Evolutionary conservation across 2,329 filamentous ascomycete species (phyloP), one percentile per base, ranked within the genome.

Genomic region (Aspergillus awamori): DNA sequence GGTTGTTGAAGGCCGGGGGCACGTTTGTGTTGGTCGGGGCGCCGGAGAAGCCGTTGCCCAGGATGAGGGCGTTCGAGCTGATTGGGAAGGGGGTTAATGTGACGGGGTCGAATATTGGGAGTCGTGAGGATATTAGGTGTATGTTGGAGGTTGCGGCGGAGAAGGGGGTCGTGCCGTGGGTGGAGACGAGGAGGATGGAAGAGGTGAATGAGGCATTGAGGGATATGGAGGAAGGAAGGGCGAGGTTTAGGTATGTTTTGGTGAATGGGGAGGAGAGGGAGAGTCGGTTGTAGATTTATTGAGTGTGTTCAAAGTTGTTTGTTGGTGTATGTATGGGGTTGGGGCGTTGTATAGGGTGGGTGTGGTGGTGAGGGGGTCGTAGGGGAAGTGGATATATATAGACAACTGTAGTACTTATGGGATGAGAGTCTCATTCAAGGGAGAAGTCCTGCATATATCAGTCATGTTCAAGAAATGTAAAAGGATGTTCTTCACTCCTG

Each of bases 11-110:
- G 61, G 76, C 81, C 15, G 82, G 85, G 53, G 88, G 89, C 5
- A 80, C 80, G 13, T 87, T 90, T 67, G 82, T 90, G 59, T 86
- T 90, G 74, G 82, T 92, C 53, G 89, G 88, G 28, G 84, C 84
- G 1, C 89, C 89, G 0, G 89, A 92, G 68, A 82, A 83, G 59
- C 73, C 75, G 15, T 62, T 80, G 33, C 86, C 85, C 4, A 76
- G 77, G 2, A 80, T 90, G 66, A 81, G 78, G 65, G 84, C 84
- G 6, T 87, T 85, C 67, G 77, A 82, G 3, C 75, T 91, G 60
- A 86, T 90, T 53, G 74, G 72, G 48, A 88, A 86, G 68, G 81
- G 84, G 4, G 70, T 81, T 41, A 83, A 80, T 68, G 71, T 87
- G 22, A 81, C 79, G 1, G 86, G 85, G 5, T 80, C 76, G 5